Percentiles rank a stretch among this genome's conserved stretches.
phyloP scores from a whole-genome alignment of 2,329 filamentous ascomycete species.

The Ceratocystis alfenasii region DNA sequence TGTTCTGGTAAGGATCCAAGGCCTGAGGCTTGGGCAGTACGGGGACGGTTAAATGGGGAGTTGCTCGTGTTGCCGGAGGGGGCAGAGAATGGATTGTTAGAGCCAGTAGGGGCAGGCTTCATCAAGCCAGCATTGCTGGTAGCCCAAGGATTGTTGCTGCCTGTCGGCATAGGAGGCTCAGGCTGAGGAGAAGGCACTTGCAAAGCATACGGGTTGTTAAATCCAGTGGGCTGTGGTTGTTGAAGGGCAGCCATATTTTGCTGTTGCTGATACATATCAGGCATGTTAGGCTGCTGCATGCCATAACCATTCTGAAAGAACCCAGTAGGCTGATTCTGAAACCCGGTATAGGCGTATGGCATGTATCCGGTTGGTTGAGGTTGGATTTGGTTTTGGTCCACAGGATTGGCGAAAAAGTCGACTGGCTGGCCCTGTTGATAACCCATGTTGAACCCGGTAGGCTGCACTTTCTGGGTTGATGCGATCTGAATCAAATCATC shows the following conservation, averaged over 20 bases:
- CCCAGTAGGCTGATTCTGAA: slow-evolving; percentile 38
- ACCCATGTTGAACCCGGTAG: slow-evolving; percentile 87
- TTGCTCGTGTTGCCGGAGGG: slow-evolving; percentile 25
- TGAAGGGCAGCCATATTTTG: slow-evolving; percentile 32
- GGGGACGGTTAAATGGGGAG: slow-evolving; percentile 44
- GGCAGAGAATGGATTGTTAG: slow-evolving; percentile 89
- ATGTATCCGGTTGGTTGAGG: slow-evolving; percentile 68
- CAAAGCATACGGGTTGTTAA: slow-evolving; percentile 40
- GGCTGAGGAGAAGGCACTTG: slow-evolving; percentile 36
- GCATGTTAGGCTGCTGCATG: slow-evolving; percentile 52
- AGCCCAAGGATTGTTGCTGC: slow-evolving; percentile 92
- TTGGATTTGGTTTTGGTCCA: slow-evolving; percentile 65
- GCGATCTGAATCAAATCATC: slow-evolving; percentile 53
- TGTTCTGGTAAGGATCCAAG: slow-evolving; percentile 72
- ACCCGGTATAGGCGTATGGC: slow-evolving; percentile 45
- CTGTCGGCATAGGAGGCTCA: slow-evolving; percentile 56
- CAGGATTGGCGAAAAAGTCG: slow-evolving; percentile 93
- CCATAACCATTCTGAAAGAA: slow-evolving; percentile 57
- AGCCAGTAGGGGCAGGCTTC: slow-evolving; percentile 78
- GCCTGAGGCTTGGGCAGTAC: slow-evolving; percentile 48
- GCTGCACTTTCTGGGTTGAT: slow-evolving; percentile 49
- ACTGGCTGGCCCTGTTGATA: slow-evolving; percentile 95
- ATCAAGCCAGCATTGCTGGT: slow-evolving; percentile 49
- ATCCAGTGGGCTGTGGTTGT: slow-evolving; percentile 42
- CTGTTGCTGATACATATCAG: slow-evolving; percentile 56